Percentiles rank a stretch among this genome's conserved stretches.
Evolutionary conservation across 2,329 filamentous ascomycete genomes (phyloP).

Genomic region (Stagonosporopsis rhizophila): DNA sequence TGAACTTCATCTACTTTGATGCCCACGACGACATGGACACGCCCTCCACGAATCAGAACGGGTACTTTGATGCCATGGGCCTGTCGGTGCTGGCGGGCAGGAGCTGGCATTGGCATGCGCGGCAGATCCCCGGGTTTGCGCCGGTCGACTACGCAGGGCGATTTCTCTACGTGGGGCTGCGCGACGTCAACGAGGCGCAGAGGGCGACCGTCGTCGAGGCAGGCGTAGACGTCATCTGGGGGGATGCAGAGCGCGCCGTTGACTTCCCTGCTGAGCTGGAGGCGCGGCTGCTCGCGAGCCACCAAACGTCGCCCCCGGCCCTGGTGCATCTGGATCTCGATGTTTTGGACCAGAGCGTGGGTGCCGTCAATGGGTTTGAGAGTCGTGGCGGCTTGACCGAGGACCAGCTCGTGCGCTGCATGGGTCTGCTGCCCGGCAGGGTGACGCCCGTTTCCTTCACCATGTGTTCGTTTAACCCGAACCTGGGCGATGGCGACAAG

Average conservation of each 20-base stretch:
- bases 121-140: constrained; percentile 35
- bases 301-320: too few species aligned
- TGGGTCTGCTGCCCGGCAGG: constrained; percentile 19
- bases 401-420: constrained; percentile 19
- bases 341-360: constrained; percentile 43
- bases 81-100: constrained; percentile 48
- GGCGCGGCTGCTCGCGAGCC: too few species aligned
- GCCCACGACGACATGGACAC: constrained; percentile 54
- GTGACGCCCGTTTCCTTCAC: constrained; percentile 16
- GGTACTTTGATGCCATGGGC: constrained; percentile 50
- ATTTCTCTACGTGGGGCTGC: constrained; percentile 32
- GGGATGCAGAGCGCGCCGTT: constrained; percentile 1
- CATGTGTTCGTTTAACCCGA: constrained; percentile 25
- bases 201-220: constrained; percentile 40
- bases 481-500: constrained; percentile 23
- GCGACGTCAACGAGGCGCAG: constrained; percentile 40
- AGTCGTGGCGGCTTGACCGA: constrained; percentile 43
- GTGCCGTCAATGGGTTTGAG: constrained; percentile 48
- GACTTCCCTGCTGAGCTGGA: constrained; percentile 15
- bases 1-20: constrained; percentile 53
- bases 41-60: constrained; percentile 45
- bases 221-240: constrained; percentile 26
- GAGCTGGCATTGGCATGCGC: constrained; percentile 45
- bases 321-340: constrained; percentile 51
- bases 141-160: constrained; percentile 18